Evolutionary conservation across 352 stramenopile genomes (phyloP).

Genomic region (Pythium guiyangense): DNA sequence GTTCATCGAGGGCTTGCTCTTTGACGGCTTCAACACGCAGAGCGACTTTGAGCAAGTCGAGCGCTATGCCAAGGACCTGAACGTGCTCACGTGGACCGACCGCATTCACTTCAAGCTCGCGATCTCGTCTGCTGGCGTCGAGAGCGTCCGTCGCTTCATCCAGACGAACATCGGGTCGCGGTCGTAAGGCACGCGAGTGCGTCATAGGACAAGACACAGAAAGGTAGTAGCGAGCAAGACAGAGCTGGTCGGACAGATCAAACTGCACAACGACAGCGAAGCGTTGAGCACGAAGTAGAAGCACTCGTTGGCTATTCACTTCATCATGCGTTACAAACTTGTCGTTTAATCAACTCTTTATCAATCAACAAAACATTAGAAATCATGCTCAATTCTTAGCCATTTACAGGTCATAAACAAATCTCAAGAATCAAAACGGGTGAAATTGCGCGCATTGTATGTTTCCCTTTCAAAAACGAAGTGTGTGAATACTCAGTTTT

Average conservation of each 20-base stretch:
- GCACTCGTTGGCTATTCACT: too few species aligned
- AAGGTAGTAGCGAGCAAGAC: neutral
- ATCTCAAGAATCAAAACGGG: too few species aligned
- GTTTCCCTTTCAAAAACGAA: too few species aligned
- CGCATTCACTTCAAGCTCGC: conserved; percentile 77
- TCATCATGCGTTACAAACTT: too few species aligned
- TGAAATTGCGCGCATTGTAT: too few species aligned
- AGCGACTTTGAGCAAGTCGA: conserved; percentile 81
- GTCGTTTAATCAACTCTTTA: too few species aligned
- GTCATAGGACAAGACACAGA: neutral
- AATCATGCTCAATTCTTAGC: too few species aligned
- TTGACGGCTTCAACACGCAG: conserved; percentile 84
- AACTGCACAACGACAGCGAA: neutral
- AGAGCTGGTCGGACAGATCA: neutral
- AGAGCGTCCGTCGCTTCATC: conserved; percentile 69
- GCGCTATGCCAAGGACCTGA: conserved; percentile 53
- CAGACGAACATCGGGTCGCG: conserved; percentile 35
- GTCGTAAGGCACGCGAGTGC: neutral
- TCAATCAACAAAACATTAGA: too few species aligned
- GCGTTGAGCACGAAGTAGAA: too few species aligned
- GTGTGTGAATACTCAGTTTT: too few species aligned
- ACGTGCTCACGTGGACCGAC: conserved; percentile 82
- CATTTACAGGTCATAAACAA: too few species aligned
- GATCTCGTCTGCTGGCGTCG: conserved; percentile 54
- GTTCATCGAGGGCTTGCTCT: conserved; percentile 78